These are phyloP conservation scores for Euphorbia corollata DNA, from an alignment of 441 rosid genomes.

Conservation along the genomic window DNA sequence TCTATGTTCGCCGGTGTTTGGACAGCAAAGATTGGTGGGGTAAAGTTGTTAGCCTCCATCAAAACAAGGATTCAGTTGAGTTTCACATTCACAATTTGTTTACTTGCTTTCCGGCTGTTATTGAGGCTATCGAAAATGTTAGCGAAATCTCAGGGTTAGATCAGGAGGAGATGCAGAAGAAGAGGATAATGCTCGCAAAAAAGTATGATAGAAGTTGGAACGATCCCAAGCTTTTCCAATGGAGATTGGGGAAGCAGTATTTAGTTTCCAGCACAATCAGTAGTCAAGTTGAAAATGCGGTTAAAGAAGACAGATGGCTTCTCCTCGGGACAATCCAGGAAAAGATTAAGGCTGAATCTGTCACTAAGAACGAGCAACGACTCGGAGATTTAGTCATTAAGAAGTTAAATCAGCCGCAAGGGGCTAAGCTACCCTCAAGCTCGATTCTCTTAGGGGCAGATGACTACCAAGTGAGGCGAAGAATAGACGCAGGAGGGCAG, in stretches of 20 bases:
- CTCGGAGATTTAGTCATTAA: slow-evolving; percentile 54
- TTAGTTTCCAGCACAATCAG: slow-evolving; percentile 48
- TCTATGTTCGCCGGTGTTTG: slow-evolving; percentile 64
- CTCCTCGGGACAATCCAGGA: slow-evolving; percentile 54
- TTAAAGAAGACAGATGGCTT: slow-evolving; percentile 81
- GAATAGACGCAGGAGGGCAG: slow-evolving; percentile 61
- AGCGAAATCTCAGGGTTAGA: slow-evolving; percentile 83
- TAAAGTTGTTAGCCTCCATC: slow-evolving; percentile 59
- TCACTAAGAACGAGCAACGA: slow-evolving; percentile 50
- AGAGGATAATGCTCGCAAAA: slow-evolving; percentile 49
- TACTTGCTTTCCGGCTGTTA: slow-evolving; percentile 53
- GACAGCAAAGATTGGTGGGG: slow-evolving; percentile 85
- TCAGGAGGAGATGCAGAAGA: slow-evolving; percentile 65
- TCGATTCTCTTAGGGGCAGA: slow-evolving; percentile 58
- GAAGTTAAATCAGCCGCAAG: slow-evolving; percentile 45
- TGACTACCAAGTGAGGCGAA: slow-evolving; percentile 67
- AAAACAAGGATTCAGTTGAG: slow-evolving; percentile 73
- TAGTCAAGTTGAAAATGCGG: slow-evolving; percentile 42
- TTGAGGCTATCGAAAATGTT: slow-evolving; percentile 77
- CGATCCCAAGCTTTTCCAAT: slow-evolving; percentile 69
- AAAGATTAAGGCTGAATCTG: slow-evolving; percentile 38
- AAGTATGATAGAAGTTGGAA: slow-evolving; percentile 78
- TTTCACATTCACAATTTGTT: slow-evolving; percentile 78
- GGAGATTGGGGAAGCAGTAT: slow-evolving; percentile 81
- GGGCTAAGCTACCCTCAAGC: slow-evolving; percentile 51